Conservation (phyloP, 345 rosid genomes). For the Combretum micranthum region DNA sequence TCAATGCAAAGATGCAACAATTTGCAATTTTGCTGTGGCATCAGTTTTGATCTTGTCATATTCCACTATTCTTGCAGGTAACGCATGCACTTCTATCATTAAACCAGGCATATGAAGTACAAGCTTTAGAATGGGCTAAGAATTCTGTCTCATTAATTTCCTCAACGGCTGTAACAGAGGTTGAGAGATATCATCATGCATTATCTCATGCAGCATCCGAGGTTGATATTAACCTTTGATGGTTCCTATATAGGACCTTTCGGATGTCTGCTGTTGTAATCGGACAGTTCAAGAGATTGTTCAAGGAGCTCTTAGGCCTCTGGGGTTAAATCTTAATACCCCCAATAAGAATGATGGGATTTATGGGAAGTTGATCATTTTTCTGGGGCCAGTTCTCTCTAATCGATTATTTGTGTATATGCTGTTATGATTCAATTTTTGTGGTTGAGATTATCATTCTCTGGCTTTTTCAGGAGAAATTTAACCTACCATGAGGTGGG, state of each 20-base stretch:
- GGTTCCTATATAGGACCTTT: slow-evolving; percentile 71
- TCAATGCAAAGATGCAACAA: too few species aligned
- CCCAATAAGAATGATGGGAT: slow-evolving; percentile 9
- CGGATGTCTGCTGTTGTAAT: slow-evolving; percentile 91
- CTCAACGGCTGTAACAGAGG: slow-evolving; percentile 61
- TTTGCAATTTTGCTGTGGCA: too few species aligned
- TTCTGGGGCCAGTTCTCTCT: slow-evolving; percentile 28
- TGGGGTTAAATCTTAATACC: slow-evolving; percentile 42
- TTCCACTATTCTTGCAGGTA: slow-evolving; percentile 33
- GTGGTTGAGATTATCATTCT: slow-evolving; percentile 18
- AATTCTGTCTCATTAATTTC: slow-evolving; percentile 68
- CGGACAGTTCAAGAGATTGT: slow-evolving; percentile 90
- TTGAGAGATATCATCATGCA: slow-evolving; percentile 66
- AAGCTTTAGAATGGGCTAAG: slow-evolving; percentile 77
- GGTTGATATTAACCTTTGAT: slow-evolving; percentile 52
- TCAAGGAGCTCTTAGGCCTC: slow-evolving; percentile 84
- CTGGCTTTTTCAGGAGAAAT: slow-evolving; percentile 51
- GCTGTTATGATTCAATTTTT: slow-evolving; percentile 20
- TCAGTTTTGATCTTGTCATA: too few species aligned
- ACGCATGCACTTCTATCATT: slow-evolving; percentile 68
- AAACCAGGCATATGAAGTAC: slow-evolving; percentile 52
- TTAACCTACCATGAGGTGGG: slow-evolving; percentile 14
- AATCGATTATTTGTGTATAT: slow-evolving; percentile 17
- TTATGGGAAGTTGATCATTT: slow-evolving; percentile 34
- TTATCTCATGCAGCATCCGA: slow-evolving; percentile 74